Evolutionary conservation across 179 eudicot genomes (phyloP), one percentile per base, ranked within the genome.

Genomic region (Corrigiola litoralis): DNA sequence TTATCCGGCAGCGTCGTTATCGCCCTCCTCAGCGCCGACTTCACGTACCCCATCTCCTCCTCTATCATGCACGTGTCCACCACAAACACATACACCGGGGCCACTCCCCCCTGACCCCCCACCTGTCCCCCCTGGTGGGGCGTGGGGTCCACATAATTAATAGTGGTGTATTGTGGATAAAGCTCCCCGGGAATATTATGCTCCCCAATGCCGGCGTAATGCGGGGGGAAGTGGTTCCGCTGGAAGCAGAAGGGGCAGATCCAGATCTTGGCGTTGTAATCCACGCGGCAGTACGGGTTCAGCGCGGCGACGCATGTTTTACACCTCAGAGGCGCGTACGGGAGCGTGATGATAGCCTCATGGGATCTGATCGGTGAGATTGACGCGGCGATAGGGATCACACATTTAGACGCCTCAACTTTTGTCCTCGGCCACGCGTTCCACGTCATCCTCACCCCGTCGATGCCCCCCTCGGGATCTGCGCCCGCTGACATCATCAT

Each of bases 231-330:
- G 38, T 81, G 94, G 56, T 90, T 94, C 59, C 99, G 81, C 45
- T 90, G 97, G 61, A 78, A 82, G 68, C 97, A 90, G 38, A 94
- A 90, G 0, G 95, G 87, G 72, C 99, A 94, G 89, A 86, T 90
- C 99, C 99, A 94, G 74, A 94, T 82, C 52, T 72, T 84, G 46
- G 91, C 89, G 3, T 78, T 23, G 71, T 78, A 94, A 67, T 94
- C 99, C 20, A 86, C 94, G 7, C 85, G 85, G 33, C 79, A 75
- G 47, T 46, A 90, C n/a, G 97, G 90, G 77, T 84, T 94, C 23
- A 94, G 72, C 7, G 77, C 78, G 11, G 84, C 67, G 34, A 80
- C 28, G 62, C 99, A 94, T 10, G 91, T 80, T 61, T 86, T 90
- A 79, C 99, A 94, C 0, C 94, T 81, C 1, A 94, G 89, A 0